Conservation (phyloP, 2,329 filamentous ascomycete genomes). For the Colletotrichum sp. region DNA sequence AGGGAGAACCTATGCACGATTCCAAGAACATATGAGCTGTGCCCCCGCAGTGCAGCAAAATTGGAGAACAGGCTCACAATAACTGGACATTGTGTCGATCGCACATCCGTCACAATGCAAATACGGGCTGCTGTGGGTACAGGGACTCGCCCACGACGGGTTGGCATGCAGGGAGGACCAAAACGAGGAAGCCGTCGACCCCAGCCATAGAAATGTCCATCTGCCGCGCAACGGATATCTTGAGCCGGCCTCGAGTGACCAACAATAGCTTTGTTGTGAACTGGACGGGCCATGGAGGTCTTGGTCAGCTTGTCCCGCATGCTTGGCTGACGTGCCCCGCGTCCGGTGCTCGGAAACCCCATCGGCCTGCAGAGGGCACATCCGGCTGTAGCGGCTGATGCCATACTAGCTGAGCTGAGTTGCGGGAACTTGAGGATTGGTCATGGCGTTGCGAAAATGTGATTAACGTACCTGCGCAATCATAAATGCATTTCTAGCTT, state of each 20-base stretch:
- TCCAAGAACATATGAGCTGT: constrained; percentile 18
- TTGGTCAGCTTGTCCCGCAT: constrained; percentile 25
- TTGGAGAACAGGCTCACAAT: constrained; percentile 31
- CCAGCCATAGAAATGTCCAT: constrained; percentile 35
- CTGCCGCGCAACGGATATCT: constrained; percentile 46
- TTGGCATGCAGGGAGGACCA: constrained; percentile 36
- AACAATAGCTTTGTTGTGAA: constrained; percentile 35
- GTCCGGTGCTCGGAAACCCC: constrained; percentile 27
- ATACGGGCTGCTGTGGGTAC: constrained; percentile 35
- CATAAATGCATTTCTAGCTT: neutral
- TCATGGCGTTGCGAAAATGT: neutral
- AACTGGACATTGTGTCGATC: constrained; percentile 35
- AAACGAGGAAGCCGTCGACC: constrained; percentile 30
- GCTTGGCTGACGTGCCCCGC: constrained; percentile 1
- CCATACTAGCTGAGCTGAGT: constrained; percentile 31
- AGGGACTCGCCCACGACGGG: constrained; percentile 22
- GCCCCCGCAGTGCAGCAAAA: neutral
- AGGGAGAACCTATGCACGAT: constrained; percentile 35
- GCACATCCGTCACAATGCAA: constrained; percentile 36
- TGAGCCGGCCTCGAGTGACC: constrained; percentile 47
- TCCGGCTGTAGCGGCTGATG: constrained; percentile 28
- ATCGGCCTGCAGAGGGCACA: constrained; percentile 27
- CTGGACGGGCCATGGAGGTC: constrained; percentile 11
- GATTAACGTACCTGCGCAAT: constrained; percentile 33
- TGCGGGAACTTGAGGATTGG: constrained; percentile 13